These are phyloP conservation scores for Daldinia sp. DNA, from an alignment of 2,329 filamentous ascomycete genomes.

Conservation along the genomic window DNA sequence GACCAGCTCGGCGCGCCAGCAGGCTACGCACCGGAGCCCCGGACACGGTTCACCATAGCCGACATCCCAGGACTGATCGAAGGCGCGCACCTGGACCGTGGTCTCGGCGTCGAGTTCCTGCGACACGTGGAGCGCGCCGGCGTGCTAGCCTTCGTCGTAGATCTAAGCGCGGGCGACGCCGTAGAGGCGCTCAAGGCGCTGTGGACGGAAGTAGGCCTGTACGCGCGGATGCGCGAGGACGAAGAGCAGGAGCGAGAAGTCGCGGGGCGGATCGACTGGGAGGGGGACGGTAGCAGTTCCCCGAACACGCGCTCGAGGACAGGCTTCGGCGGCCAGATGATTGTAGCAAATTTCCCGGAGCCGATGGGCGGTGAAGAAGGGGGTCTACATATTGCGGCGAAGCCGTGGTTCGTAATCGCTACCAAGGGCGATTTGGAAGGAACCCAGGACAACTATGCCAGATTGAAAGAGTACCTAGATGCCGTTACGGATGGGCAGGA, in stretches of 20 bases:
- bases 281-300: conserved; percentile 62
- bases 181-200: conserved; percentile 82
- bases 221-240: conserved; percentile 82
- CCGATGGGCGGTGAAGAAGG: conserved; percentile 45
- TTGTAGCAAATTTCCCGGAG: conserved; percentile 47
- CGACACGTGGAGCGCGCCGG: conserved; percentile 94
- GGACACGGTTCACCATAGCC: conserved; percentile 90
- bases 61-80: conserved; percentile 96
- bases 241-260: conserved; percentile 75
- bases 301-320: conserved; percentile 12
- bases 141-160: conserved; percentile 93
- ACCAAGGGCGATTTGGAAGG: conserved; percentile 89
- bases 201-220: conserved; percentile 91
- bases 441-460: conserved; percentile 81
- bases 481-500: conserved; percentile 71
- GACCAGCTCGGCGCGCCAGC: conserved; percentile 39
- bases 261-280: conserved; percentile 67
- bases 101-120: conserved; percentile 90
- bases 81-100: conserved; percentile 90
- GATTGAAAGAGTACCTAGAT: conserved; percentile 77
- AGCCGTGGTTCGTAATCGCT: conserved; percentile 96
- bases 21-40: conserved; percentile 51
- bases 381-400: conserved; percentile 83
- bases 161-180: conserved; percentile 83
- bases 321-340: conserved; percentile 45